A percentile compares a stretch with the other conserved stretches of the same genome.
Evolutionary conservation across 768 basidiomycete genomes (phyloP).

Genomic region (Amanita jacksonii): DNA sequence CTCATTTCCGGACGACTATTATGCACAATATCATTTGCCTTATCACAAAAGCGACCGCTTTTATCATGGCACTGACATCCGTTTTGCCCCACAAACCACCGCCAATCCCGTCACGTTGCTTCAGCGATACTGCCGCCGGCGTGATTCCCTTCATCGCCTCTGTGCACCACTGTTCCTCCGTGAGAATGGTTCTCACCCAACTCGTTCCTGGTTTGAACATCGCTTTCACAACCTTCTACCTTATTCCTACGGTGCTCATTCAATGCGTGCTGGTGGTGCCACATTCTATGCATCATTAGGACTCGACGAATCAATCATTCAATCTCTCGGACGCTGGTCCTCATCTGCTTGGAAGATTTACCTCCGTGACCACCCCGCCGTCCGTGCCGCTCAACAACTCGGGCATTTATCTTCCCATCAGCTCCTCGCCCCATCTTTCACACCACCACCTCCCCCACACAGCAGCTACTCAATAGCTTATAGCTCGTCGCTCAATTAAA

Average conservation of each 20-base stretch:
- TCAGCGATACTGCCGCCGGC: conserved; percentile 5
- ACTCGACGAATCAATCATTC: no score
- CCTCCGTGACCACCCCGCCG: conserved; percentile 14
- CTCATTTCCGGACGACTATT: conserved; percentile 5
- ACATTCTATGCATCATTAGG: no score
- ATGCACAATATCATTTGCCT: conserved; percentile 17
- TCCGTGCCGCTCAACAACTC: conserved; percentile 12
- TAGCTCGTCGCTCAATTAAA: no score
- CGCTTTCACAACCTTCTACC: background rate
- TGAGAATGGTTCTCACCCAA: no score
- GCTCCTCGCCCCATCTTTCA: conserved; percentile 6
- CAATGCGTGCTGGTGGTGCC: no score
- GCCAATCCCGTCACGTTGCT: conserved; percentile 15
- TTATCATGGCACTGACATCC: conserved; percentile 16
- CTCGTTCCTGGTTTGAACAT: no score
- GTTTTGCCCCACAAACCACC: conserved; percentile 13
- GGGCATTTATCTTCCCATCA: conserved; percentile 7
- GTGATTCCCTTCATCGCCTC: conserved; percentile 6
- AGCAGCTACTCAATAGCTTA: background rate
- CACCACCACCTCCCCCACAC: conserved; percentile 16
- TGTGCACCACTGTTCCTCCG: conserved; percentile 14
- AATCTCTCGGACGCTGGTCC: no score
- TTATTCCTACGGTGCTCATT: conserved; percentile 11
- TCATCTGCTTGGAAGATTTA: no score
- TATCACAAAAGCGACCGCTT: conserved; percentile 23